A percentile compares a stretch with the other conserved stretches of the same genome.
These are phyloP conservation scores for Colletotrichum lindemuthianum DNA, from an alignment of 2,329 filamentous ascomycete species.

Conservation along the genomic window DNA sequence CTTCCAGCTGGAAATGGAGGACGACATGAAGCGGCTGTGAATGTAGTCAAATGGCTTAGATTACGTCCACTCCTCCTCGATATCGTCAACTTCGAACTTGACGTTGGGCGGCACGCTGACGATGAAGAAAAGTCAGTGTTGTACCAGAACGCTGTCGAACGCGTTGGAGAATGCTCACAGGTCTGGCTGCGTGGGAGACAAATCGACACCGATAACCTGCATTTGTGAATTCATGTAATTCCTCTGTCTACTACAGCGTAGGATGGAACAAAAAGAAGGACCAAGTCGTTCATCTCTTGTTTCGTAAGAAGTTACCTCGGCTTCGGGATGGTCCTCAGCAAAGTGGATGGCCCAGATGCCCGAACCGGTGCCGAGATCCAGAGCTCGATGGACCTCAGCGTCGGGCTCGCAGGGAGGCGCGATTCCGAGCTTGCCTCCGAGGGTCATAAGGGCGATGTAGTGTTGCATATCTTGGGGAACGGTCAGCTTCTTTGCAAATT, in stretches of 20 bases:
- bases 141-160: no score
- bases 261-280: neutral
- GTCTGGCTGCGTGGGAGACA: constrained; percentile 47
- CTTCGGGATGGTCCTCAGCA: constrained; percentile 44
- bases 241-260: neutral
- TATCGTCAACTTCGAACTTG: constrained; percentile 52
- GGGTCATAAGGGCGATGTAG: constrained; percentile 45
- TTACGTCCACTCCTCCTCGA: constrained; percentile 47
- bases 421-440: constrained; percentile 44
- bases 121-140: constrained; percentile 37
- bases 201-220: constrained; percentile 42
- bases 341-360: constrained; percentile 17
- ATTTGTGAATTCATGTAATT: neutral
- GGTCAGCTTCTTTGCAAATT: no score
- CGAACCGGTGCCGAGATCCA: constrained; percentile 24
- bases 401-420: constrained; percentile 37
- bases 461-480: constrained; percentile 46
- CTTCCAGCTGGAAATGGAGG: constrained; percentile 43
- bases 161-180: constrained; percentile 37
- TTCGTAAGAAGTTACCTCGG: constrained; percentile 37
- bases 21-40: constrained; percentile 7
- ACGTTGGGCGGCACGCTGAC: constrained; percentile 54
- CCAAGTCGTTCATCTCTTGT: no score
- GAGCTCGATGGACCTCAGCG: constrained; percentile 37
- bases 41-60: constrained; percentile 47